Evolutionary conservation across 306 rosid species (phyloP), one percentile per base, ranked within the genome.

Genomic region (Inga leiocalycina): DNA sequence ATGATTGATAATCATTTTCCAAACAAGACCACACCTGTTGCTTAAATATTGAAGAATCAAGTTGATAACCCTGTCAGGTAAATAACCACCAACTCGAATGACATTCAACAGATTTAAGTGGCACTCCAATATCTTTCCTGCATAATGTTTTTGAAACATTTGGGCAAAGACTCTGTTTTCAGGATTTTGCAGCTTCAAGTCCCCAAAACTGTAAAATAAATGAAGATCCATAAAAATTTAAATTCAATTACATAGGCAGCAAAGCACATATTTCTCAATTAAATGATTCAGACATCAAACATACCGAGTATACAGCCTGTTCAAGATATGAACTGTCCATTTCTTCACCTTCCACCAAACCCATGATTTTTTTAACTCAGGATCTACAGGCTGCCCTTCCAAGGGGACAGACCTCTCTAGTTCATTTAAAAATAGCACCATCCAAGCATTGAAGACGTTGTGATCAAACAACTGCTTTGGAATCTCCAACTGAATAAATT

Each of bases 311-410:
- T 90, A 96, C 76, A 96, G 90, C 88, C 99, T 87, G 84, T 96
- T 94, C 69, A 96, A 81, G 84, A 96, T 96, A 81, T 92, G 99
- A 78, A 94, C 95, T 10, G 99, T 96, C 99, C 99, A 94, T 83
- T 96, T 96, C 93, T 94, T 96, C 90, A 94, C 99, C 91, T 96
- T 96, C 99, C 99, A 96, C 99, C 99, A 94, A 39, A 92, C 99
- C 99, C 99, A 96, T 78, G 98, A 82, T 85, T 96, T 96, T 84
- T 96, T 85, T 74, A 87, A 87, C 65, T 96, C 98, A 0, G 95
- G 97, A 85, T 96, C 98, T 44, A 82, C 79, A 75, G 99, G 97
- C 85, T 94, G 95, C 74, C 99, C 99, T 86, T 96, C 99, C 69
- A 84, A 65, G 37, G 99, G 99, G 24, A 96, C 99, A 15, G 98